Base-by-base conservation (phyloP, 2,329 filamentous ascomycete species). In the Endoconidiophora laricicola region DNA sequence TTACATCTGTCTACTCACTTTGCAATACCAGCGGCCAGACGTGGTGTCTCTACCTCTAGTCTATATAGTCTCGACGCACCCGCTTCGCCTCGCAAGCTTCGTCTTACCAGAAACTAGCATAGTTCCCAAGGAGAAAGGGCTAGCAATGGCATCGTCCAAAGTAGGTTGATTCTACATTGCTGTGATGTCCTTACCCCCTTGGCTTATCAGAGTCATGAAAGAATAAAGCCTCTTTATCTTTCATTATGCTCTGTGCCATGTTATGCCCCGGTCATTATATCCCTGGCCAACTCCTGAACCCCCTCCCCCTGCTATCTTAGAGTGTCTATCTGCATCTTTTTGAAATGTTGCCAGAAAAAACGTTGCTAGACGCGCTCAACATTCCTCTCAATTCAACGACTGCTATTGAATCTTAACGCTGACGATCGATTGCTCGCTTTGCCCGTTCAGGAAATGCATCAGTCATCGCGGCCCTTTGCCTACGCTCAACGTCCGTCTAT, bases 381-480 rank as follows among this genome's bases (percentile, higher is more conserved):
- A 22, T 23, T 42, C 16, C 16, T 29, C 18, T 45, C 43, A 12
- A 26, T 18, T 5, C 43, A 23, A 14, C 14, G 14, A 26, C 22
- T 45, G 22, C 22, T 24, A 16, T 24, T 48, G 14, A 42, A 14
- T 18, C 12, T 18, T 24, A 47, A 26, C 36, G 54, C 53, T 55
- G 48, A 53, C 52, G 51, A 51, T 56, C 48, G 42, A 47, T 54
- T 55, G 56, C 54, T 57, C 57, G 57, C 57, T 52, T 58, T 56
- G 54, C 45, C 45, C 57, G 54, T 55, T 57, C 64, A 81, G 77
- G 77, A 80, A 68, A 76, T 78, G 63, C 73, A 74, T 62, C 70
- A 78, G 61, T 70, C 78, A 57, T 76, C 78, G 60, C 76, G 81
- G 65, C 80, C 81, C 38, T 52, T 54, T 48, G 48, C 42, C 40